phyloP scores from a whole-genome alignment of 495 filamentous ascomycete species.

The Hypoxylon rickii region DNA sequence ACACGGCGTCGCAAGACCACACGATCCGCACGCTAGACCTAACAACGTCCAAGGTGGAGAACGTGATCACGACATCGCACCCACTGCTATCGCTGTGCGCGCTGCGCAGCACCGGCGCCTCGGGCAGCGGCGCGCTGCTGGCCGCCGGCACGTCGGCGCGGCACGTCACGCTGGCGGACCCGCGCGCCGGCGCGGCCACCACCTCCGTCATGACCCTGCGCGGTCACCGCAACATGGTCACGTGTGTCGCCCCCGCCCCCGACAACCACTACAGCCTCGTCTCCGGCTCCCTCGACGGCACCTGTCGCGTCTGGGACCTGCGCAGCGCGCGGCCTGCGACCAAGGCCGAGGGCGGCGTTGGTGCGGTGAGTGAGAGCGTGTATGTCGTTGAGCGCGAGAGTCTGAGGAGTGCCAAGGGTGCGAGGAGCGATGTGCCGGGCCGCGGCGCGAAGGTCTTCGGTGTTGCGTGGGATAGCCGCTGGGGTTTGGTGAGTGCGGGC shows the following conservation, averaged over 20 bases:
- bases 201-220: constrained; percentile 84
- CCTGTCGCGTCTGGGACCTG: constrained; percentile 90
- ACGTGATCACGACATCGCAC: constrained; percentile 80
- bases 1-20: constrained; percentile 88
- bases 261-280: constrained; percentile 78
- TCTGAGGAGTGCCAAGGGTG: constrained; percentile 44
- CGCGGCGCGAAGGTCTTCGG: constrained; percentile 84
- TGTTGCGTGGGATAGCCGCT: constrained; percentile 79
- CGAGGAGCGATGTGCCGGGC: constrained; percentile 62
- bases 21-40: constrained; percentile 90
- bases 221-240: constrained; percentile 86
- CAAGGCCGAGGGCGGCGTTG: constrained; percentile 58
- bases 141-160: constrained; percentile 85
- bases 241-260: constrained; percentile 69
- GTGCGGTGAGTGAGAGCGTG: constrained; percentile 75
- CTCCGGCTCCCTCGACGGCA: constrained; percentile 85
- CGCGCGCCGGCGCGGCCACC: constrained; percentile 70
- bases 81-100: constrained; percentile 75
- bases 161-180: constrained; percentile 88
- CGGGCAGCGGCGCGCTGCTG: constrained; percentile 63
- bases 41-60: constrained; percentile 71
- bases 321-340: constrained; percentile 70
- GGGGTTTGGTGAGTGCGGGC: constrained; percentile 89
- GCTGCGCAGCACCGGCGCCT: constrained; percentile 51
- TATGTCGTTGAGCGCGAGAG: constrained; percentile 78